phyloP scores from a whole-genome alignment of 164 flowering plant genomes.

The Sedum album region DNA sequence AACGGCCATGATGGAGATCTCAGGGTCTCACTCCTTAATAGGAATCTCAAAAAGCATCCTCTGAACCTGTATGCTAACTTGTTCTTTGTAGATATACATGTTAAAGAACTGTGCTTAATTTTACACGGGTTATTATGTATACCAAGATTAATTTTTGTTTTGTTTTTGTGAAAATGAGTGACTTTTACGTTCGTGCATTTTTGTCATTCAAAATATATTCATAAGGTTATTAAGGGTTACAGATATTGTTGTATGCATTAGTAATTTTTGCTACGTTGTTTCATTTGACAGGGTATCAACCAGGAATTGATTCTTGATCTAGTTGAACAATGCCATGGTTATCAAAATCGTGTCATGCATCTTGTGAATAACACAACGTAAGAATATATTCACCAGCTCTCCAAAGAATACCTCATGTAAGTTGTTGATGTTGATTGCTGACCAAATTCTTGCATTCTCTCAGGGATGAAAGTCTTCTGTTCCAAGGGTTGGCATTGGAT shows the following conservation, averaged over 20 bases:
- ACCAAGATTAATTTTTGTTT: not conserved
- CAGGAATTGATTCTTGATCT: slow-evolving; percentile 86
- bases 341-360: slow-evolving; percentile 80
- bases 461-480: slow-evolving; percentile 85
- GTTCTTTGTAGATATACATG: too few species aligned
- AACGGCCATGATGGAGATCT: too few species aligned
- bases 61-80: not conserved
- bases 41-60: too few species aligned
- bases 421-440: slow-evolving; percentile 5
- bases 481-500: slow-evolving; percentile 75
- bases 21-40: too few species aligned
- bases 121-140: not conserved
- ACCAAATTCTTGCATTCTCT: slow-evolving; percentile 10
- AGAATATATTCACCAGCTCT: slow-evolving; percentile 15
- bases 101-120: too few species aligned
- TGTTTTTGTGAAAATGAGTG: not conserved
- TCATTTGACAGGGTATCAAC: slow-evolving; percentile 53
- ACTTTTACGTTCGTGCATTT: not conserved
- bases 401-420: not conserved
- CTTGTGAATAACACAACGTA: slow-evolving; percentile 76
- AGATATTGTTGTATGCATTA: not conserved
- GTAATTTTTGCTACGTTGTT: not conserved
- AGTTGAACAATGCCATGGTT: slow-evolving; percentile 83
- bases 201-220: not conserved
- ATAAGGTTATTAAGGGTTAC: not conserved